Evolutionary conservation across 2,329 filamentous ascomycete genomes (phyloP), one percentile per base, ranked within the genome.

Genomic region (Scytalidium sp.): DNA sequence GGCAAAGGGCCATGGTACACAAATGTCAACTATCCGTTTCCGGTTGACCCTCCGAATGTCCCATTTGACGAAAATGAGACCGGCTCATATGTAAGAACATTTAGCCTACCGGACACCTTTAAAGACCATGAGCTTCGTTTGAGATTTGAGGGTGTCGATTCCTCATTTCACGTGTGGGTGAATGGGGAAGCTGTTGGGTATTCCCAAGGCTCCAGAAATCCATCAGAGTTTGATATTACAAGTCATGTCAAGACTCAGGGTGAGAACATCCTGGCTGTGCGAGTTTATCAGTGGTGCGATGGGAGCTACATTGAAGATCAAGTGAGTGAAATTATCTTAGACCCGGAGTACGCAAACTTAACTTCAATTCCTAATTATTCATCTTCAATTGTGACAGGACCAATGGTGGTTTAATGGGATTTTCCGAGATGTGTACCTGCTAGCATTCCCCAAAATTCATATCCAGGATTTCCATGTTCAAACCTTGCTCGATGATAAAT

Each of bases 211-310:
- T 80, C 80, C 9, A 74, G 85, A 32, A 89, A 89, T 56, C 75
- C 85, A 0, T 76, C 81, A 7, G 86, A 90, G 60, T 89, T 88
- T 56, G 86, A 89, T 53, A 70, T 89, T 11, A 83, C 82, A 0
- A 57, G 68, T 0, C 67, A 74, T 25, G 67, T 88, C 2, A 63
- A 68, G 19, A 23, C 66, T 17, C 65, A 66, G 3, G 69, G 58
- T 3, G 67, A 73, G 42, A 89, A 88, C 53, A 71, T 70, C 1
- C 61, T 89, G 1, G 73, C 77, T 9, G 81, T 88, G 1, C 72
- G 77, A n/a, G 85, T 88, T 0, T 88, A 88, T 54, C 83, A 88
- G 60, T 87, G 80, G 72, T 87, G 76, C 27, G 84, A 87, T 56
- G 85, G 81, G 2, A 80, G 79, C 0, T 88, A 88, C 56, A 83